Conservation (phyloP, 1,139 yeast species). For the Lodderomyces beijingensis region DNA sequence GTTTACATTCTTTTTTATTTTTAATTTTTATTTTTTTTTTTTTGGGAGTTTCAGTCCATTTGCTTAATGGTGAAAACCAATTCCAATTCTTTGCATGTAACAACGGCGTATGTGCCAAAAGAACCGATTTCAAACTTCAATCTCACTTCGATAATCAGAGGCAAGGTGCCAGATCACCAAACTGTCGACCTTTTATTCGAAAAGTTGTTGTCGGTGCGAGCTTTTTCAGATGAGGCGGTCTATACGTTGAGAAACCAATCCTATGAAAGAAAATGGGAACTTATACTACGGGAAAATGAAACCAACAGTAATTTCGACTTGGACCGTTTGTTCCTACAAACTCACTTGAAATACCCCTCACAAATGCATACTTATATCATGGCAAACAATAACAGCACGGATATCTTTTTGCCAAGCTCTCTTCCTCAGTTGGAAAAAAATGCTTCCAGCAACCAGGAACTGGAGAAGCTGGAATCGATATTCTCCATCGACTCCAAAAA, state of each 20-base stretch:
- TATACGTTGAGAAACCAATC: conserved; percentile 29
- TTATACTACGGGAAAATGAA: conserved; percentile 40
- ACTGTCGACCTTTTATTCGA: conserved; percentile 40
- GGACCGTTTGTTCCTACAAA: neutral
- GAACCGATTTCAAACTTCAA: conserved; percentile 29
- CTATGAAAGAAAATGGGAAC: conserved; percentile 42
- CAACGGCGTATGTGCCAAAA: conserved; percentile 12
- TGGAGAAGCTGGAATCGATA: neutral
- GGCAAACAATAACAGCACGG: neutral
- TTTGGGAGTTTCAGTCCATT: too few species aligned
- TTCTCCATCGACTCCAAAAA: neutral
- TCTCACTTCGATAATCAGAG: conserved; percentile 26
- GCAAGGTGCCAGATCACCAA: conserved; percentile 33
- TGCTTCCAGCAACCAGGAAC: neutral
- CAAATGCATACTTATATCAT: neutral
- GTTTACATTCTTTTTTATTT: too few species aligned
- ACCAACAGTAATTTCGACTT: conserved; percentile 33
- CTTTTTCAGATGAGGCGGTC: conserved; percentile 33
- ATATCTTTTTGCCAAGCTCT: neutral
- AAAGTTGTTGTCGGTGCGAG: conserved; percentile 33
- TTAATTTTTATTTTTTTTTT: too few species aligned
- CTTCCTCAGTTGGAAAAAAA: too few species aligned
- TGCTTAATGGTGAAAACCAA: conserved; percentile 1
- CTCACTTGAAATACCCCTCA: neutral
- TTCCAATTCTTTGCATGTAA: conserved; percentile 12